Evolutionary conservation across 2,329 filamentous ascomycete species (phyloP).

Genomic region (Botrytis cinerea): DNA sequence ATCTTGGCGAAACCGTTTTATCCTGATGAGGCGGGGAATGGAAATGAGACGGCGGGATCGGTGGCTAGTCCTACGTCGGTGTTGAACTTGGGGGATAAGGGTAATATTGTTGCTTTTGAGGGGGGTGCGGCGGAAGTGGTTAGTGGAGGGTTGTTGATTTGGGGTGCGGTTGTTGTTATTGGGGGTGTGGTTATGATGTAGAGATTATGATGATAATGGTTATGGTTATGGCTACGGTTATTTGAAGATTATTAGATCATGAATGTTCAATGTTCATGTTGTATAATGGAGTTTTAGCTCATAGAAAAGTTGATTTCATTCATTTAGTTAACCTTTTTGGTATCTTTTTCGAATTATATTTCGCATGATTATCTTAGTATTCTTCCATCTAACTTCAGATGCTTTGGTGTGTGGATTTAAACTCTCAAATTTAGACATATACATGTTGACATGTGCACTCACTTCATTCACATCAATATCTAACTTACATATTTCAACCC

Average conservation of each 20-base stretch:
- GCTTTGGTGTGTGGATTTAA: too few species aligned
- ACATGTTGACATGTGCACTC: neutral
- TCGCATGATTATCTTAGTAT: too few species aligned
- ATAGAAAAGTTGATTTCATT: neutral
- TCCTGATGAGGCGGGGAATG: conserved; percentile 7
- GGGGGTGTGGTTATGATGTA: neutral
- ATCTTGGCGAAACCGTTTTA: conserved; percentile 10
- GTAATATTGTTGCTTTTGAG: neutral
- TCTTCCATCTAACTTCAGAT: neutral
- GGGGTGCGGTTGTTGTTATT: neutral
- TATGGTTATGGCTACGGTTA: neutral
- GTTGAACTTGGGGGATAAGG: neutral
- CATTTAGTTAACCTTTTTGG: neutral
- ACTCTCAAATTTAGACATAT: neutral
- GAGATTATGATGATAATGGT: neutral
- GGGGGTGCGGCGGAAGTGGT: neutral
- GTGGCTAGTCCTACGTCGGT: neutral
- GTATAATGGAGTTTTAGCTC: neutral
- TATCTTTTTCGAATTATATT: neutral
- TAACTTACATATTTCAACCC: neutral
- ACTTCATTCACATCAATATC: neutral
- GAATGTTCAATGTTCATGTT: neutral
- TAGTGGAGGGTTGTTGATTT: neutral
- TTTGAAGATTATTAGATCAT: neutral
- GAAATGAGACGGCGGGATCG: conserved; percentile 2